Base-by-base conservation (phyloP, 2,329 filamentous ascomycete species). In the Arthrobotrys iridis region DNA sequence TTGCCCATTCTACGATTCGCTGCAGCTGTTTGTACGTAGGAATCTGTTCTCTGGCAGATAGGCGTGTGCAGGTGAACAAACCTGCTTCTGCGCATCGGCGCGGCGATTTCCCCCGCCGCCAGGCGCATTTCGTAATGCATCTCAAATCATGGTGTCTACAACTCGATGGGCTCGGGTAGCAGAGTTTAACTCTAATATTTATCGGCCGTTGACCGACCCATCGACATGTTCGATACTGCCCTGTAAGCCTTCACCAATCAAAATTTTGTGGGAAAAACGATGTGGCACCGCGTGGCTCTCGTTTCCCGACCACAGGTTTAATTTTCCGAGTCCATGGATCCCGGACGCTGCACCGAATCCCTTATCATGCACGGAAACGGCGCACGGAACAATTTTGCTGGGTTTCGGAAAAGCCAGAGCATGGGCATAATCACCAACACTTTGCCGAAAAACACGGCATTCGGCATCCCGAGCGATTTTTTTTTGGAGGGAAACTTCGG, bases 381-480 rank as follows among this genome's bases (percentile, higher is more conserved):
- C 18, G 22, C 59, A 65, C 60, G 59, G 68, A 73, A 73, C 59
- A 73, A 64, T 40, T 64, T 65, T 20, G 30, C 24, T 4, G 13
- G 48, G 48, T 58, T 30, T 73, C 68, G 68, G 68, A 73, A 59
- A 73, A 70, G 50, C 22, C 30, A 52, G 22, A 6, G 48, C 41
- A 55, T 70, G 58, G 59, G 67, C 30, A 33, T 45, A 41, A 4
- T n/a, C 50, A 65, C 68, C 68, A 65, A 65, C 60, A 62, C 52
- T 52, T 35, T 65, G 50, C 68, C 60, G 68, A 60, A 52, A 62
- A 28, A 59, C 3, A 35, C 41, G 18, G 15, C 35, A 20, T 35
- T 75, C 63, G 71, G 71, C 71, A 75, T 75, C 45, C 71, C 71
- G 71, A 75, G 63, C 60, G 57, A 64, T 63, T 75, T 65, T 65